Percentiles rank a stretch among this genome's conserved stretches.
Conservation (phyloP, 1,139 yeast genomes). For the Pichia sorboxylosa region DNA sequence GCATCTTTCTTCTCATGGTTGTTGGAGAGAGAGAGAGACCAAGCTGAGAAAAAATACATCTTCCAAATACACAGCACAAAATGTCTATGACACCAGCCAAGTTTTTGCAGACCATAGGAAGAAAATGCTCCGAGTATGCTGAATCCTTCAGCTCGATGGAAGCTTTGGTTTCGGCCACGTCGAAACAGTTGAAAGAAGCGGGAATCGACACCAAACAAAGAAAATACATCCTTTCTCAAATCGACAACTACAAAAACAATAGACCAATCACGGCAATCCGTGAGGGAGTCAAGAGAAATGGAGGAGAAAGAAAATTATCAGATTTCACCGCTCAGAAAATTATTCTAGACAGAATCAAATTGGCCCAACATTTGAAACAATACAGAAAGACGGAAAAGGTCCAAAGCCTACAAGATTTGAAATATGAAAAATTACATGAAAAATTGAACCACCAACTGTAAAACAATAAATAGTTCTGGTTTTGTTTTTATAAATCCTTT, state of each 20-base stretch:
- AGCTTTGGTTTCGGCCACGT: constrained; percentile 45
- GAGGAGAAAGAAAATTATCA: constrained; percentile 78
- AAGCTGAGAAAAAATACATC: too few relatives aligned
- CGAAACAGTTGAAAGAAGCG: constrained; percentile 52
- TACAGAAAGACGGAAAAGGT: constrained; percentile 12
- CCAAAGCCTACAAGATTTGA: constrained; percentile 8
- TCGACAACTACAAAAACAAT: constrained; percentile 38
- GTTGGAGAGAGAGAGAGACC: too few relatives aligned
- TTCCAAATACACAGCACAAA: too few relatives aligned
- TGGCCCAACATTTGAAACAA: constrained; percentile 17
- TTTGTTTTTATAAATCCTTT: background rate
- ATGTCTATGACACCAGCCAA: too few relatives aligned
- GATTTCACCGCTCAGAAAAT: constrained; percentile 58
- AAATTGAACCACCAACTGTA: constrained; percentile 5
- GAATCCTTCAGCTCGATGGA: constrained; percentile 70
- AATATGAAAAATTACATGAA: constrained; percentile 11
- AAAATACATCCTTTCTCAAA: constrained; percentile 36
- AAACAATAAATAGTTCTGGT: background rate
- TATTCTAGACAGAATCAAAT: constrained; percentile 42
- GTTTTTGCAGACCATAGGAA: constrained; percentile 43
- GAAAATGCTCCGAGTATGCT: constrained; percentile 53
- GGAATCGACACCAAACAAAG: constrained; percentile 75
- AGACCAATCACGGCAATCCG: constrained; percentile 34
- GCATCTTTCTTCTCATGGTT: too few relatives aligned
- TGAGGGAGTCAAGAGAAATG: constrained; percentile 66